Evolutionary conservation across 192 early-diverging fungal genomes (phyloP), one percentile per base, ranked within the genome.

Genomic region (Piromyces finnis): DNA sequence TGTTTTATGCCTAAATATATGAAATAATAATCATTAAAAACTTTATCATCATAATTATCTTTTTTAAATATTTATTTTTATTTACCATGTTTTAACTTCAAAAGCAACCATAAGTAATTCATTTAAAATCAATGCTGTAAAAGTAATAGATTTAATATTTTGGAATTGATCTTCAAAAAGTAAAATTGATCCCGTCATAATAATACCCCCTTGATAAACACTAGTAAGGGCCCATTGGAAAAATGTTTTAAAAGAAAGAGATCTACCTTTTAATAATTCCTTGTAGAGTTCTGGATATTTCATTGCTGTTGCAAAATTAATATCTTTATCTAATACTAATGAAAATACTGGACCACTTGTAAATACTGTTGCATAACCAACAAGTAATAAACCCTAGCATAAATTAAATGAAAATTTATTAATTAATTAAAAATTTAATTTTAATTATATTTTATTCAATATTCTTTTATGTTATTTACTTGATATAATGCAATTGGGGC

Each of bases 261-360:
- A 90, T 11, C 97, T 86, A 30, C 97, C 97, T 83, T 98, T 98
- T 36, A 92, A 94, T 81, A 98, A 84, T 77, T 98, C 97, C 26
- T 94, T 94, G 84, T 98, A 98, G 15, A 98, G 88, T 83, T 98
- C 95, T 0, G 95, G 95, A 81, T 95, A 98, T 79, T 94, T 79
- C 83, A 98, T 83, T 7, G 97, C 97, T 83, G 94, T 95, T 22
- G 94, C 93, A 81, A 95, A 94, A 29, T 87, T 89, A 14, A 97
- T 91, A 85, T 98, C 97, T 81, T 90, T 90, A 82, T 98, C 97
- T 26, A 96, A 86, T 7, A 98, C 95, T 35, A 98, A 83, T 29
- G 97, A 98, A 78, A 98, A 98, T 78, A 98, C 95, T 0, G 97
- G 97, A 15, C 94, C 94, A 92, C 96, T 98, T 18, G 97, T 98